Evolutionary conservation across 2,329 filamentous ascomycete species (phyloP), one percentile per base, ranked within the genome.

Genomic region (Furcasterigmium sp.): DNA sequence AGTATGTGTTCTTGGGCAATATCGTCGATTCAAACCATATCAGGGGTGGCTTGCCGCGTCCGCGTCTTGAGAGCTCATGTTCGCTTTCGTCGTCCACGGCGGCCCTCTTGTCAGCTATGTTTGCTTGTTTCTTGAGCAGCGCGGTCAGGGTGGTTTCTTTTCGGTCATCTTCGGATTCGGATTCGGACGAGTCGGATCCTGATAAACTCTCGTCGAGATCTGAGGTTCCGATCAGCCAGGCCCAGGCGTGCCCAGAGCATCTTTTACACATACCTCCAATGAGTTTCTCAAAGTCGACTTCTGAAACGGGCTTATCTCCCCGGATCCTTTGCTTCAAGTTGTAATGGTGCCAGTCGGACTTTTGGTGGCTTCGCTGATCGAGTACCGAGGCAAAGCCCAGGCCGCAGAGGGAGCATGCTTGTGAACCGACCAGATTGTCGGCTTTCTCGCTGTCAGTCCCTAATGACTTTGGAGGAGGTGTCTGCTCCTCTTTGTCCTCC

Each of bases 271-370:
- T 41, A 52, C 50, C 44, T 28, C 82, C 88, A 8, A 97, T 75
- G 7, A 96, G 74, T 59, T 84, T 87, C 60, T 93, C 87, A 53
- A 98, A 98, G 26, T 95, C 90, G 8, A 59, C 62, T 58, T 98
- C 93, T 2, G 80, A 79, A 2, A 96, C 84, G 0, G 87, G 66
- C 9, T 75, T 76, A 45, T 75, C 73, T 0, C 87, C 87, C 37
- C 88, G 82, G 44, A 95, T 69, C 69, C 88, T 95, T 60, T 91
- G 87, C 65, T 95, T 97, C 48, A 97, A 68, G 60, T 98, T 98
- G 68, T 96, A 98, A 51, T 85, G 79, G 62, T 98, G 93, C 39
- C 94, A 74, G 57, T 98, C 93, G 9, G 91, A 95, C 55, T 87
- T 86, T 45, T 88, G 82, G 64, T 98, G 93, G 46, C 80, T 77